Evolutionary conservation across 352 stramenopile species (phyloP).

Genomic region (Phytophthora boehmeriae): DNA sequence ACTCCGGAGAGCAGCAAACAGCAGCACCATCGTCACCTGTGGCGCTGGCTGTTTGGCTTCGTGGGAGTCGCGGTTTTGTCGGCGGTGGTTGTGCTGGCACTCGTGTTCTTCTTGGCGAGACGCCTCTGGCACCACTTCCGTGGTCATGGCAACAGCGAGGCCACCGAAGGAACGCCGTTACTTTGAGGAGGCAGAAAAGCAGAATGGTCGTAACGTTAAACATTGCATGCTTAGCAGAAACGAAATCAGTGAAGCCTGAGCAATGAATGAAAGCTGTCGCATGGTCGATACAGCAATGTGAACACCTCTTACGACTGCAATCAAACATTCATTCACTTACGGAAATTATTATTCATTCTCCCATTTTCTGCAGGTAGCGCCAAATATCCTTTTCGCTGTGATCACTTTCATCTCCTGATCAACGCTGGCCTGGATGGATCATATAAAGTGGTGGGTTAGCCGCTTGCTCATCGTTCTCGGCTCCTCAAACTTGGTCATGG

Average conservation of each 20-base stretch:
- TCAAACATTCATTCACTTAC: conserved; percentile 26
- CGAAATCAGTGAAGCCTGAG: too few species aligned
- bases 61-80: conserved; percentile 21
- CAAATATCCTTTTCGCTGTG: conserved; percentile 12
- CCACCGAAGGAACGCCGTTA: conserved; percentile 24
- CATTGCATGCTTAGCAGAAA: too few species aligned
- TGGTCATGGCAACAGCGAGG: conserved; percentile 11
- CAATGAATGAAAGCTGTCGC: too few species aligned
- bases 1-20: conserved; percentile 8
- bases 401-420: conserved; percentile 16
- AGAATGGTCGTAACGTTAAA: too few species aligned
- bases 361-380: conserved; percentile 11
- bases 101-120: conserved; percentile 24
- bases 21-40: conserved; percentile 29
- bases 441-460: background rate
- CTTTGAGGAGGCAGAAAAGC: conserved; percentile 9
- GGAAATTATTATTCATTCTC: conserved; percentile 26
- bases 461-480: background rate
- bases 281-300: background rate
- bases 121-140: conserved; percentile 33
- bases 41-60: conserved; percentile 29
- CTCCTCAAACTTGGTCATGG: too few species aligned
- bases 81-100: conserved; percentile 24
- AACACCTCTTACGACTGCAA: background rate
- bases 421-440: conserved; percentile 9